Percentiles rank a stretch among this genome's conserved stretches.
Evolutionary conservation across 768 basidiomycete species (phyloP).

Genomic region (Tylopilus rubrobrunneus): DNA sequence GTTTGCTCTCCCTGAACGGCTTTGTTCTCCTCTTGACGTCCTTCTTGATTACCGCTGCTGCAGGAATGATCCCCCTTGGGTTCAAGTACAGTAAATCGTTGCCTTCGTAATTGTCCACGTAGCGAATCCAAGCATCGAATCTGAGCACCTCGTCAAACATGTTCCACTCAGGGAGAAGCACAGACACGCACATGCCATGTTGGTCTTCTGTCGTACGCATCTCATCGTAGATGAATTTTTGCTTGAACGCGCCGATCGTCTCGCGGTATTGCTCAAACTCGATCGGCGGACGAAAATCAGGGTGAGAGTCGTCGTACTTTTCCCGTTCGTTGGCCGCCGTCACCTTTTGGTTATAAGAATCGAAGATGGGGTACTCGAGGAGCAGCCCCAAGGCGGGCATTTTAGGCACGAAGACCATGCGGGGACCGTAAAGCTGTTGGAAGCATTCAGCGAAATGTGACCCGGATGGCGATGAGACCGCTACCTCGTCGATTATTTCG

Average conservation of each 20-base stretch:
- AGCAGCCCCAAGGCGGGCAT: slow-evolving; percentile 93
- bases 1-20: slow-evolving; percentile 65
- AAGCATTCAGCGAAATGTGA: neutral
- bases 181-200: slow-evolving; percentile 61
- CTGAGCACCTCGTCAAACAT: slow-evolving; percentile 31
- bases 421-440: slow-evolving; percentile 71
- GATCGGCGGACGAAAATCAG: slow-evolving; percentile 67
- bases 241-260: slow-evolving; percentile 78
- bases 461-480: neutral
- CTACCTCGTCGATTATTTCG: slow-evolving; percentile 69
- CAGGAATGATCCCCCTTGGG: slow-evolving; percentile 70
- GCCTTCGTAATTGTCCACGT: slow-evolving; percentile 71
- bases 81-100: slow-evolving; percentile 79
- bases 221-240: slow-evolving; percentile 77
- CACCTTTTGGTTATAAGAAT: slow-evolving; percentile 68
- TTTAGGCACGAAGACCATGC: slow-evolving; percentile 82
- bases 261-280: slow-evolving; percentile 67
- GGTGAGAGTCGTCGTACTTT: slow-evolving; percentile 48
- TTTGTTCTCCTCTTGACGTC: slow-evolving; percentile 48
- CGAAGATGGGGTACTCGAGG: slow-evolving; percentile 82
- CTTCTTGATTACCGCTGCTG: slow-evolving; percentile 60
- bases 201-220: slow-evolving; percentile 84
- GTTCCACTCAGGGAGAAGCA: neutral
- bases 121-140: slow-evolving; percentile 82
- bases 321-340: slow-evolving; percentile 34